Evolutionary conservation across 352 stramenopile genomes (phyloP), one percentile per base, ranked within the genome.

Genomic region (Pythium insidiosum): DNA sequence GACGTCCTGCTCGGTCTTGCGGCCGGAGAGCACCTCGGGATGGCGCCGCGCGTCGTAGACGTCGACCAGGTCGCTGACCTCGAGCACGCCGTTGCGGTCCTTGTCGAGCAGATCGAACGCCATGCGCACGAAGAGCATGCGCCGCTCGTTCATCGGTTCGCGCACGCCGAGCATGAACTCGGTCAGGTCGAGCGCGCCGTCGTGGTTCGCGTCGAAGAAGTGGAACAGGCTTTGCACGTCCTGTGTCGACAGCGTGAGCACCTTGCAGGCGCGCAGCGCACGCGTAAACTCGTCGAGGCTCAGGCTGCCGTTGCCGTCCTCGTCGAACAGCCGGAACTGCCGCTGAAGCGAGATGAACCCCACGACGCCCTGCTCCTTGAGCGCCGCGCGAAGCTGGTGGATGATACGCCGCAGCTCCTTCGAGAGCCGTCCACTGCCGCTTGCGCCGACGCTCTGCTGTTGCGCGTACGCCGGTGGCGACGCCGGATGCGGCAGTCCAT

Each of bases 61-160:
- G 11, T 71, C 56, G 37, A 88, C 73, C 16, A 95, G 69, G 37
- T 84, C 76, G 47, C 56, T 57, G 23, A 77, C 62, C 41, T 88
- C 76, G 13, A 96, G 56, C 25, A 87, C 54, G 12, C 84, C 84
- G 41, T 77, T 88, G 35, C 62, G 58, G 29, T 84, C 72, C 22
- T 66, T 82, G 53, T 97, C 88, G 25, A 97, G 66, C 6, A 80
- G 35, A 22, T 89, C 73, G 40, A 97, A 97, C 22, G 87, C 89
- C 61, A 84, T 73, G 47, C 76, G 73, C 12, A 97, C 81, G 16
- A 96, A 66, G 16, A 76, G 46, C 43, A 90, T 58, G 10, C 90
- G 74, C 2, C 69, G 58, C 12, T 83, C 53, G 40, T 68, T 93
- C 68, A 97, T 86, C 15, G 80, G 76, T 25, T 91, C 84, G 5